Percentiles rank a stretch among this genome's conserved stretches.
Evolutionary conservation across 2,329 filamentous ascomycete genomes (phyloP).

Genomic region (Beauveria sp.): DNA sequence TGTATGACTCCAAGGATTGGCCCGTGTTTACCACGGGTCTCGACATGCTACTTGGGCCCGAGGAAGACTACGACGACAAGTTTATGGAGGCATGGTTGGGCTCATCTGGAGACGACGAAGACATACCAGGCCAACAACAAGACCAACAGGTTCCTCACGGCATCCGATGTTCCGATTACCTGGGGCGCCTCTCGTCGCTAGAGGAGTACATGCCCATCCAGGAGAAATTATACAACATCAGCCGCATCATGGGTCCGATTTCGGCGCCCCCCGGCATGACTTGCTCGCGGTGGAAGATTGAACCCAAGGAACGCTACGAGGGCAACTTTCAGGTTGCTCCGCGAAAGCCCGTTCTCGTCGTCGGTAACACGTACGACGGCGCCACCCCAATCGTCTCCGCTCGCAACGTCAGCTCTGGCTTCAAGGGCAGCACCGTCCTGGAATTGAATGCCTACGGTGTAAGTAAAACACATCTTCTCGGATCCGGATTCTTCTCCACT

Average conservation of each 20-base stretch:
- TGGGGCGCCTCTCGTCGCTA: conserved; percentile 18
- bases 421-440: conserved; percentile 30
- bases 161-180: conserved; percentile 30
- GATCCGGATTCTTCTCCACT: not conserved
- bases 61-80: not conserved
- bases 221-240: conserved; percentile 18
- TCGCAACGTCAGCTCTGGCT: conserved; percentile 26
- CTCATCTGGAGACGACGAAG: not conserved
- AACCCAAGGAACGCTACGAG: conserved; percentile 28
- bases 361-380: conserved; percentile 30
- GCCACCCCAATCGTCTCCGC: conserved; percentile 32
- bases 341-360: conserved; percentile 27
- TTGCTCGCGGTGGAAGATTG: conserved; percentile 31
- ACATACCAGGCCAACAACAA: no score
- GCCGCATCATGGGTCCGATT: conserved; percentile 21
- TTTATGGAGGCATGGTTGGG: not conserved
- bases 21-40: conserved; percentile 12
- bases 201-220: conserved; percentile 21
- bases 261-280: conserved; percentile 13
- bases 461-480: conserved; percentile 16
- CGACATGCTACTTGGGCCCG: conserved; percentile 10
- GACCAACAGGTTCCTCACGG: conserved; percentile 16
- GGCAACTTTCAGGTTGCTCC: conserved; percentile 26
- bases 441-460: conserved; percentile 29
- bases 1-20: no score